Evolutionary conservation across 805 yeast genomes (phyloP), one percentile per base, ranked within the genome.

Genomic region (Hanseniaspora valbyensis): DNA sequence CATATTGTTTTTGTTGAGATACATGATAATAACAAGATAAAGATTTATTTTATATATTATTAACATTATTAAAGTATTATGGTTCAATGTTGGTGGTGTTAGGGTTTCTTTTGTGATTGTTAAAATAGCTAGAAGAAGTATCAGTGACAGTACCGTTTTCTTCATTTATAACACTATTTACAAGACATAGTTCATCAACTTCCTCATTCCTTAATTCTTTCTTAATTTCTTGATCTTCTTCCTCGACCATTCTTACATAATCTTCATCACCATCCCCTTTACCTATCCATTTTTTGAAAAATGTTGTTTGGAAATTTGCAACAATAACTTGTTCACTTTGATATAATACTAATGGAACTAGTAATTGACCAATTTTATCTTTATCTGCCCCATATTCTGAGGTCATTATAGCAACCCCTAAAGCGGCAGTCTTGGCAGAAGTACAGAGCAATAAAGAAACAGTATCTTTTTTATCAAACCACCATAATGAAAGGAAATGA

Each of bases 351-450:
- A 88, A 70, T 0, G 95, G 90, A 16, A 85, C 88, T 38, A 88
- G 67, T 37, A 88, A 65, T 48, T 75, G 74, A 16, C 95, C 95
- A 54, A 86, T 66, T 56, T 77, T 69, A 9, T 73, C 69, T 57
- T 75, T 77, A 41, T 72, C 59, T 4, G 75, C 65, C 14, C 94
- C 94, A 61, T 85, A 87, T 62, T 83, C 90, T 0, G 90, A 77
- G 1, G 88, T 72, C n/a, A 83, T 72, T 45, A 87, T 69, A 1
- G 95, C 83, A 3, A 87, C 95, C 33, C 95, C 96, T 46, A 87
- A 69, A 0, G 95, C 95, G 0, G 95, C 95, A 0, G 95, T 87
- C 64, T 87, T 88, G 2, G 96, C 95, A 4, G 95, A 90, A 10
- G 95, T 95, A 65, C 95, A 85, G 53, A 86, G 72, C 82, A 87